phyloP scores from a whole-genome alignment of 179 eudicot species.

The Silene noctiflora region DNA sequence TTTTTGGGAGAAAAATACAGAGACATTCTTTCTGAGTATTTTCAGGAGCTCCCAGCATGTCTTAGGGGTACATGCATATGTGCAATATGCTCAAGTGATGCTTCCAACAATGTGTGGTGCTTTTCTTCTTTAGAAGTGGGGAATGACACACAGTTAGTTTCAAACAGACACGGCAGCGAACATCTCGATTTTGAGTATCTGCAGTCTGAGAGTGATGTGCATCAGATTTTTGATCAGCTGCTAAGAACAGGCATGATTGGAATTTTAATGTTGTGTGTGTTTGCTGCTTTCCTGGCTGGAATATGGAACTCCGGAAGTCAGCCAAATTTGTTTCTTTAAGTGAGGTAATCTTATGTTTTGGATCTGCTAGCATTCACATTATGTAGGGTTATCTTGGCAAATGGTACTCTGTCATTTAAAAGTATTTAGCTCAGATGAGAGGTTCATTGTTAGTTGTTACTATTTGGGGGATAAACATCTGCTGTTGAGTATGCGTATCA shows the following conservation, averaged over 20 bases:
- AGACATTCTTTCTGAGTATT: conserved; percentile 49
- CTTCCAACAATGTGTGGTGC: conserved; percentile 16
- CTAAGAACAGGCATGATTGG: conserved; percentile 61
- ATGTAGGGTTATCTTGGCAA: neutral
- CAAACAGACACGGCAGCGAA: conserved; percentile 25
- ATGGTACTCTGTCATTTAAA: neutral
- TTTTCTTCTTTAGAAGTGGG: conserved; percentile 20
- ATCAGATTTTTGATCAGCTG: conserved; percentile 36
- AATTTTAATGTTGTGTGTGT: conserved; percentile 57
- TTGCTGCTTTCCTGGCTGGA: conserved; percentile 55
- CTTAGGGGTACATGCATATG: conserved; percentile 71
- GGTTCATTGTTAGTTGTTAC: neutral
- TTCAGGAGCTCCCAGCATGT: conserved; percentile 55
- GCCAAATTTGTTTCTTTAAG: conserved; percentile 37
- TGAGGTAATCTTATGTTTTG: conserved; percentile 9
- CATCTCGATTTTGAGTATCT: conserved; percentile 29
- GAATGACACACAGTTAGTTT: conserved; percentile 20
- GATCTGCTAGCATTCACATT: conserved; percentile 5
- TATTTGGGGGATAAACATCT: neutral
- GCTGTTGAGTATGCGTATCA: neutral
- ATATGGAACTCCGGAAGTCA: conserved; percentile 43
- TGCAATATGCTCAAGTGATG: conserved; percentile 39
- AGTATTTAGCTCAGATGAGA: neutral
- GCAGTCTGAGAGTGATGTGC: conserved; percentile 26
- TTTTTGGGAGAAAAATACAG: conserved; percentile 53